Percentiles rank a stretch among this genome's conserved stretches.
These are phyloP conservation scores for Eucalyptus curtisii DNA, from an alignment of 345 rosid genomes.

Conservation along the genomic window DNA sequence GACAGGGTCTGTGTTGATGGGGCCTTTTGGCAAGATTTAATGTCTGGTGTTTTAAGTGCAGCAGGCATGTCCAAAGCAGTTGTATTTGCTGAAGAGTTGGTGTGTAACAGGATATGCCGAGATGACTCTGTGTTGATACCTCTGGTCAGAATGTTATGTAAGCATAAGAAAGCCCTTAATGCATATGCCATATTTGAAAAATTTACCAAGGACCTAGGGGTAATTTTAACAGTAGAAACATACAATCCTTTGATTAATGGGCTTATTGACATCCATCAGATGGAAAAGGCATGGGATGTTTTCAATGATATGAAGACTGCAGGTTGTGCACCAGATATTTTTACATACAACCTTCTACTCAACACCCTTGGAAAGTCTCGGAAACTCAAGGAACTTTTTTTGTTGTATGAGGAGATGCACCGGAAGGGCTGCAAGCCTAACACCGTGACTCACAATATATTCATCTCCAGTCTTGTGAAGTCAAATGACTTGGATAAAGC, in stretches of 20 bases:
- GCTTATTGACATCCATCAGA: slow-evolving; percentile 32
- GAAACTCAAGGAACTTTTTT: slow-evolving; percentile 34
- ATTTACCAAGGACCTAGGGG: slow-evolving; percentile 51
- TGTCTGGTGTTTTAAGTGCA: slow-evolving; percentile 53
- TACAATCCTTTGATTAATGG: slow-evolving; percentile 62
- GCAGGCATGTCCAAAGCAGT: slow-evolving; percentile 49
- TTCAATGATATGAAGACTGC: slow-evolving; percentile 46
- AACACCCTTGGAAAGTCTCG: slow-evolving; percentile 62
- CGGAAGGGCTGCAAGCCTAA: slow-evolving; percentile 42
- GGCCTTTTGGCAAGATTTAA: slow-evolving; percentile 64
- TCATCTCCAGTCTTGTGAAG: slow-evolving; percentile 61
- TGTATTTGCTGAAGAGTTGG: slow-evolving; percentile 53
- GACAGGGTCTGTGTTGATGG: neutral
- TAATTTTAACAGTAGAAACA: slow-evolving; percentile 22
- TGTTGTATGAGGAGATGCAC: slow-evolving; percentile 52
- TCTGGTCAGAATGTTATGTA: slow-evolving; percentile 45
- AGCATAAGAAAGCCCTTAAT: slow-evolving; percentile 34
- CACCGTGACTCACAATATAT: slow-evolving; percentile 68
- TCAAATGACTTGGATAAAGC: slow-evolving; percentile 48
- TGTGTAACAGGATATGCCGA: slow-evolving; percentile 22
- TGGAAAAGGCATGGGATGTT: slow-evolving; percentile 34
- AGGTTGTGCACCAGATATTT: slow-evolving; percentile 50
- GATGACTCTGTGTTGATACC: slow-evolving; percentile 60
- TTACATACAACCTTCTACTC: slow-evolving; percentile 67
- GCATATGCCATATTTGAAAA: slow-evolving; percentile 40